Evolutionary conservation across 495 filamentous ascomycete species (phyloP).

Genomic region (Hypomontagnella submonticulosa): DNA sequence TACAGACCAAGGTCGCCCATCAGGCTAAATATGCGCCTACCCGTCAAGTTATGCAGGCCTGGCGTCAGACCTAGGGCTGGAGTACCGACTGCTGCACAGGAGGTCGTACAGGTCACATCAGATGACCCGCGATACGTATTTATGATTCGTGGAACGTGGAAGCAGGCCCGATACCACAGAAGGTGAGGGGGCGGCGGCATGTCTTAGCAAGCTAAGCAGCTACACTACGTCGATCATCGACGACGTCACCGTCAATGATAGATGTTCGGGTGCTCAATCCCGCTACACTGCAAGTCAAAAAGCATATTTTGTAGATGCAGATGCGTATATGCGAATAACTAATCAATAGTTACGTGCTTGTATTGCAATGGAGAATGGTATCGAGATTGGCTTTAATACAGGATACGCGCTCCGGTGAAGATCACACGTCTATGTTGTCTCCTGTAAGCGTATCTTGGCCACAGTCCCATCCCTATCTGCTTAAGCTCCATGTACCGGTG

Average conservation of each 20-base stretch:
- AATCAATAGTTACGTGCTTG: not conserved
- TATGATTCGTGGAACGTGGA: conserved; percentile 19
- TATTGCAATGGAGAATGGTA: not conserved
- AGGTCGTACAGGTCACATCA: conserved; percentile 33
- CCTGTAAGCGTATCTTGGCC: not conserved
- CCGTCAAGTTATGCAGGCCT: conserved; percentile 21
- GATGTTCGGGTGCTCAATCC: too few species aligned
- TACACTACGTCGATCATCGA: too few species aligned
- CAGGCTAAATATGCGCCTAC: conserved; percentile 7
- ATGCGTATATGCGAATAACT: not conserved
- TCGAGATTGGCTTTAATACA: not conserved
- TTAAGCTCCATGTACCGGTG: conserved; percentile 7
- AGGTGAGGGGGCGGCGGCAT: not conserved
- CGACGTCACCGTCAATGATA: too few species aligned
- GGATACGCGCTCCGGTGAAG: conserved; percentile 13
- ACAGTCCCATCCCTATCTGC: not conserved
- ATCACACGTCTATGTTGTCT: not conserved
- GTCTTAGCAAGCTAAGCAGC: too few species aligned
- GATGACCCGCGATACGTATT: conserved; percentile 2
- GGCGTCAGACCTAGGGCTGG: conserved; percentile 7
- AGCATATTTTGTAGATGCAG: not conserved
- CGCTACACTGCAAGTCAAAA: too few species aligned
- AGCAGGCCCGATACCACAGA: conserved; percentile 20
- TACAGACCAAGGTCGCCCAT: not conserved
- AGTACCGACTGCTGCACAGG: conserved; percentile 22